A percentile compares a stretch with the other conserved stretches of the same genome.
phyloP scores from a whole-genome alignment of 2,329 filamentous ascomycete genomes.

The Hypoxylon sp. region DNA sequence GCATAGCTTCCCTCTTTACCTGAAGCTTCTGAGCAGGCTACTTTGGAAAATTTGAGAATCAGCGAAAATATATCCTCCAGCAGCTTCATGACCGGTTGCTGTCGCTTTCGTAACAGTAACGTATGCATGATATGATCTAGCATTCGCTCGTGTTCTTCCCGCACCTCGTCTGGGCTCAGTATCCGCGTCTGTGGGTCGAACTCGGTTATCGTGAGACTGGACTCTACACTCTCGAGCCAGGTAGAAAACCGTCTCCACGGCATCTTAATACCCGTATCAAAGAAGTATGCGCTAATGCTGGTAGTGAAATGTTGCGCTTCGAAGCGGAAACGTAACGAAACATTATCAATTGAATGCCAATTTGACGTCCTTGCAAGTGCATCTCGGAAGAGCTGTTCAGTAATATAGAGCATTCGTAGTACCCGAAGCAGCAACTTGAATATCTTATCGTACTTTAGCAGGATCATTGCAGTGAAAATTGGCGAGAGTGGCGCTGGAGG shows the following conservation, averaged over 20 bases:
- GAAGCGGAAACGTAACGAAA: slow-evolving; percentile 72
- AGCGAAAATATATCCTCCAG: slow-evolving; percentile 81
- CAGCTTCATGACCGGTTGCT: slow-evolving; percentile 77
- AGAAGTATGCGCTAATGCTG: slow-evolving; percentile 80
- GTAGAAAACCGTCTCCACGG: slow-evolving; percentile 79
- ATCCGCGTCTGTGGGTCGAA: slow-evolving; percentile 46
- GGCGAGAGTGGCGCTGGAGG: slow-evolving; percentile 77
- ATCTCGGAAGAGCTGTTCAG: slow-evolving; percentile 73
- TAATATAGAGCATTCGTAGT: slow-evolving; percentile 81
- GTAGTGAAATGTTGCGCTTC: slow-evolving; percentile 86
- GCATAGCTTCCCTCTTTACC: slow-evolving; percentile 51
- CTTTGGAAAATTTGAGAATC: slow-evolving; percentile 78
- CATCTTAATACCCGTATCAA: slow-evolving; percentile 79
- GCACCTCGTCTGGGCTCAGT: slow-evolving; percentile 73
- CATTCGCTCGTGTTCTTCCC: slow-evolving; percentile 77
- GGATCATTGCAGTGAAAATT: slow-evolving; percentile 76
- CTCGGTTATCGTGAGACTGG: slow-evolving; percentile 62
- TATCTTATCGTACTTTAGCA: slow-evolving; percentile 86
- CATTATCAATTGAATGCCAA: slow-evolving; percentile 56
- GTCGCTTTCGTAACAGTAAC: slow-evolving; percentile 79
- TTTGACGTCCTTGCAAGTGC: slow-evolving; percentile 57
- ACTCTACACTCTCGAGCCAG: slow-evolving; percentile 74
- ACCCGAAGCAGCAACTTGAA: slow-evolving; percentile 85
- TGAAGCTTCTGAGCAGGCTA: slow-evolving; percentile 57
- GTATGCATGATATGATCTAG: slow-evolving; percentile 81